Conservation (phyloP, 441 rosid species). For the Eutrema salsugineum region DNA sequence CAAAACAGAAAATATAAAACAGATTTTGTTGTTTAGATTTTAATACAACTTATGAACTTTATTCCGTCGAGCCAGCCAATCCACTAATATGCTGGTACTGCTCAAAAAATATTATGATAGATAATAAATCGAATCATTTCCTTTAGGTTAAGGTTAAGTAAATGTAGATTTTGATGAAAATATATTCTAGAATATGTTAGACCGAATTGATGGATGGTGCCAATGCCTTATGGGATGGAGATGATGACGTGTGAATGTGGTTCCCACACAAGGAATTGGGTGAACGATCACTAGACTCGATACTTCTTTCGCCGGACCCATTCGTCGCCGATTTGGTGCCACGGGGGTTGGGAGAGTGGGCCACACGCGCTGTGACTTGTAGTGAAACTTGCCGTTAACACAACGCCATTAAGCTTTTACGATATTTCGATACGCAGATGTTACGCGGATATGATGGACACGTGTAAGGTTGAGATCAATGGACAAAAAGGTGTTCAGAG, state of each 20-base stretch:
- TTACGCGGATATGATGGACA: neutral
- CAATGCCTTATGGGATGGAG: neutral
- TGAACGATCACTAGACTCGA: slow-evolving; percentile 15
- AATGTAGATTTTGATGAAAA: neutral
- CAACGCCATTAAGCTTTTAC: slow-evolving; percentile 19
- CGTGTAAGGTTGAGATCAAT: slow-evolving; percentile 22
- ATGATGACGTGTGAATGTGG: slow-evolving; percentile 6
- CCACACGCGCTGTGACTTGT: slow-evolving; percentile 16
- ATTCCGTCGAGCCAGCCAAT: neutral
- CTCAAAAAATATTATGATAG: neutral
- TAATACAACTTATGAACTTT: neutral
- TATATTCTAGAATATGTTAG: neutral
- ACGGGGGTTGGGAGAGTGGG: slow-evolving; percentile 18
- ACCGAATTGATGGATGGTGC: neutral
- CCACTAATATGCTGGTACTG: too few relatives aligned
- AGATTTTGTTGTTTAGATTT: neutral
- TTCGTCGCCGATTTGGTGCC: slow-evolving; percentile 1
- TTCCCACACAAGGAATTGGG: slow-evolving; percentile 15
- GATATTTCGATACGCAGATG: slow-evolving; percentile 24
- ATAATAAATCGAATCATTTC: neutral
- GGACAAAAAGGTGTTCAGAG: slow-evolving; percentile 16
- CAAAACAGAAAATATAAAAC: neutral
- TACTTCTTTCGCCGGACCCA: slow-evolving; percentile 23
- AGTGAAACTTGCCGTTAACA: slow-evolving; percentile 28
- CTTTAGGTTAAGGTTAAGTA: neutral